Evolutionary conservation across 805 yeast genomes (phyloP).

Genomic region (Saccharomycopsis sp.): DNA sequence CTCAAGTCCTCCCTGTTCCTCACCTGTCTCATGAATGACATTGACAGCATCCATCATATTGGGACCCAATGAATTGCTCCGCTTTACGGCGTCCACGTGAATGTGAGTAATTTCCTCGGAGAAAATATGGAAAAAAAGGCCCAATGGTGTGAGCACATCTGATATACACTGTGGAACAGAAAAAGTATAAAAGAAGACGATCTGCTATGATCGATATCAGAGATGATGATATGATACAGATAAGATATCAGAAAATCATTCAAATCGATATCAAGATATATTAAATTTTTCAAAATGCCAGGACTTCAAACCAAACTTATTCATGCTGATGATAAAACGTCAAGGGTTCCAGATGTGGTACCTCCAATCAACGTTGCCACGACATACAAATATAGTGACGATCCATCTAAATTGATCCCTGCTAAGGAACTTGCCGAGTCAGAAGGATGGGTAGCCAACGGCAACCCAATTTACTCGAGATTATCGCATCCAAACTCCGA

Average conservation of each 20-base stretch:
- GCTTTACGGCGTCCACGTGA: neutral
- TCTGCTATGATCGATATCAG: no score
- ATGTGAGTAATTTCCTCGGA: neutral
- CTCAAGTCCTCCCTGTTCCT: no score
- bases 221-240: no score
- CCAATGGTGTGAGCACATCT: neutral
- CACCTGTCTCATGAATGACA: no score
- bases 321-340: slow-evolving; percentile 61
- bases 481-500: slow-evolving; percentile 65
- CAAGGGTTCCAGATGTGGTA: slow-evolving; percentile 57
- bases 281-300: no score
- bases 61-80: no score
- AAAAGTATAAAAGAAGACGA: neutral
- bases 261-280: no score
- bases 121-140: neutral
- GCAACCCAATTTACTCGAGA: slow-evolving; percentile 57
- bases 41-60: neutral
- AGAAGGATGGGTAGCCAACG: slow-evolving; percentile 24
- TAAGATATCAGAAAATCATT: no score
- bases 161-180: neutral
- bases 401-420: slow-evolving; percentile 47
- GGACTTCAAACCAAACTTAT: slow-evolving; percentile 51
- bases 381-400: slow-evolving; percentile 59
- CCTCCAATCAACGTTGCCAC: slow-evolving; percentile 82
- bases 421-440: slow-evolving; percentile 30